Base-by-base conservation (phyloP, 371 early-diverging fungal genomes). In the Apophysomyces variabilis region DNA sequence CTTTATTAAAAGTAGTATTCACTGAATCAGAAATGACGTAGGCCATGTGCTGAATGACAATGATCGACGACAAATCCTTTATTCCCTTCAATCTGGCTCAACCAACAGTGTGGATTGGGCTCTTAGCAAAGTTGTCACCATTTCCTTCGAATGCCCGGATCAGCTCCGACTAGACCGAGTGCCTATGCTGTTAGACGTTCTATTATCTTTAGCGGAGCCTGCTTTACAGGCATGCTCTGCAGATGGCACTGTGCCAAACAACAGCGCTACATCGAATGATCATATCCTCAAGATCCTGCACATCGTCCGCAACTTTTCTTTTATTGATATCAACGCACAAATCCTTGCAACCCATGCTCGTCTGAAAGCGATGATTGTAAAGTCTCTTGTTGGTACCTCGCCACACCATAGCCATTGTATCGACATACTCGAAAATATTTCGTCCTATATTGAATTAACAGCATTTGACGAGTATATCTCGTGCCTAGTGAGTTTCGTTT, bases 71-170 rank as follows among this genome's bases (percentile, higher is more conserved):
- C 82, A 90, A 38, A 76, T 94, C 11, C 70, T 91, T 7, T 78
- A 92, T 14, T 88, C 93, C 1, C 74, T 96, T 18, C 84, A 89
- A 58, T 95, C 94, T 7, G 75, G 74, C 6, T 83, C 92, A 9
- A 84, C 90, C 32, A 88, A 88, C 66, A 92, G 92, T 66, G 75
- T 93, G 5, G 95, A 96, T 70, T 93, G 94, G 93, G 95, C 95
- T 0, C 85, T 95, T 62, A 90, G 90, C 70, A 88, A 87, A 21
- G 85, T 96, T 21, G 82, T 94, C 36, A 86, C 88, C n/a, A 77
- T 94, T 5, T 93, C 94, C 0, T 85, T 78, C 61, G 85, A 85
- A 57, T 82, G 72, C 7, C 78, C 86, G 5, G 85, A 87, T 21
- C 78, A 86, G 45, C 85, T 93, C 46, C 82, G 86, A 13, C 68